Evolutionary conservation across 345 rosid species (phyloP), one percentile per base, ranked within the genome.

Genomic region (Corchorus capsularis): DNA sequence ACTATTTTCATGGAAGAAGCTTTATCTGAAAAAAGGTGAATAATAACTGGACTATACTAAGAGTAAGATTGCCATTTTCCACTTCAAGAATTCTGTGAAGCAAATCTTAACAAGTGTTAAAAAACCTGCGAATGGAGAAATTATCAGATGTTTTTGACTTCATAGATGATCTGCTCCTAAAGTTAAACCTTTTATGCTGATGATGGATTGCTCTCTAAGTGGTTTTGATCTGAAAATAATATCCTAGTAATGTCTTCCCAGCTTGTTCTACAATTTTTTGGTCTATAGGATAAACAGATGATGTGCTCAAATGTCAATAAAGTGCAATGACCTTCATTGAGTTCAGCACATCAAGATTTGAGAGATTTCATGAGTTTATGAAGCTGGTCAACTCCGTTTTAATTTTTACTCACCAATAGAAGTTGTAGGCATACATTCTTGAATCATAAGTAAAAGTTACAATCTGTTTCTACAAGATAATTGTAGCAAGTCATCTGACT

Each of bases 231-330:
- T 65, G 45, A 43, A 45, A 45, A 34, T 46, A 66, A 45, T 16
- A 12, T 66, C 45, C 35, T 45, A 56, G 60, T 19, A 1, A 8
- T 1, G 71, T 46, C 54, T 45, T 66, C 35, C 37, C 54, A 45
- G 20, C 47, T 45, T 66, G n/a, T 20, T 32, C n/a, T 46, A 47
- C 54, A 9, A 9, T 27, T 62, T 63, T 6, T 19, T 46, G 53
- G 71, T 67, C 32, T 67, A 6, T 45, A 67, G 19, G 54, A 46
- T 67, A 45, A 63, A 53, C 15, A 62, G 8, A 54, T 54, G 20
- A 54, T 15, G 6, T 62, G n/a, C 66, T 15, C 35, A 63, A 63
- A 45, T 65, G 14, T 65, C 52, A 65, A n/a, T 65, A 52, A 65
- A 65, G 9, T 20, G 53, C 32, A 3, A 6, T 15, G 16, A 52